Base-by-base conservation (phyloP, 2,329 filamentous ascomycete species). In the Pseudogymnoascus sp. region DNA sequence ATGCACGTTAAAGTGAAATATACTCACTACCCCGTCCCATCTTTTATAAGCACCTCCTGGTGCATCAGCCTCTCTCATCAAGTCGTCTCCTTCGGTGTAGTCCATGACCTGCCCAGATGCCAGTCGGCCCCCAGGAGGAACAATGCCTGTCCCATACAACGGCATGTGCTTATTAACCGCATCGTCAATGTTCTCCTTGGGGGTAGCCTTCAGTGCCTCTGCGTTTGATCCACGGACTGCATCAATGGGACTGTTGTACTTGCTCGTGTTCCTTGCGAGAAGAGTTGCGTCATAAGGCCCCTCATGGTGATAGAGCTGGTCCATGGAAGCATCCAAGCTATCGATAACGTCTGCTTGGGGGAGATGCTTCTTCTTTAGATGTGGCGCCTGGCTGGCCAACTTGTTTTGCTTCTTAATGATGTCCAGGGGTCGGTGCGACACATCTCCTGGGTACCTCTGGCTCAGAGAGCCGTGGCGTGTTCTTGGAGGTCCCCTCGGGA, bases 261-360 rank as follows among this genome's bases (percentile, higher is more conserved):
- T 80, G 68, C 85, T 79, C 3, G 76, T 79, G 75, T 97, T 97
- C 58, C 90, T 83, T 10, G 88, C 84, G 1, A 87, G 79, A 60
- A 90, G 80, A 1, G 90, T 88, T 8, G 92, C 90, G 72, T 97
- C 93, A 68, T 89, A 97, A 0, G 93, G 93, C 0, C 93, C 92
- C 66, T 88, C 90, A 69, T 97, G 93, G 73, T 97, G 93, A 74
- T 96, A 96, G 2, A 81, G 76, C 15, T 80, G 81, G 59, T 83
- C 82, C n/a, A 82, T 74, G 2, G 81, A 77, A 60, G 78, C 80
- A 71, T 96, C 93, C 1, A 97, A 83, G 4, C 79, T 78, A 72
- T 97, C 93, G 69, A 97, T 94, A 7, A 81, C 79, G 73, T 97
- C 92, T 1, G 90, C 82, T 52, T 82, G 82, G 27, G 86, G 83